Evolutionary conservation across 2,329 filamentous ascomycete genomes (phyloP).

Genomic region (Trichoderma citrinoviride): DNA sequence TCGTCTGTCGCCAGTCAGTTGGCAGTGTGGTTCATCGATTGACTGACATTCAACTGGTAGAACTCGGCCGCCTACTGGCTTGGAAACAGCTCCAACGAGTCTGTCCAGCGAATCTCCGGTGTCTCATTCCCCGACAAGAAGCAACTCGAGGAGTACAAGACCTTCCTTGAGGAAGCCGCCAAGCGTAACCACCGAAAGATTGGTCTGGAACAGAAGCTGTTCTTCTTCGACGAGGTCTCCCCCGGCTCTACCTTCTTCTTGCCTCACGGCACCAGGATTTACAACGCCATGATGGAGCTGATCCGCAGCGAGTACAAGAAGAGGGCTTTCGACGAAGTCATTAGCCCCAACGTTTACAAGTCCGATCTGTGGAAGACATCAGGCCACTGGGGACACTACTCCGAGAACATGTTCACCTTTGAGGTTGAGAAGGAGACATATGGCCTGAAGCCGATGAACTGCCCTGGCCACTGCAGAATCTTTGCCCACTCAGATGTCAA

Average conservation of each 20-base stretch:
- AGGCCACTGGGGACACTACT: constrained; percentile 82
- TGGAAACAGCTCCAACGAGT: constrained; percentile 89
- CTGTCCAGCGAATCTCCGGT: constrained; percentile 92
- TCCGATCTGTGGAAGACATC: constrained; percentile 89
- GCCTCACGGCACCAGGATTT: constrained; percentile 88
- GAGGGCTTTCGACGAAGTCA: constrained; percentile 91
- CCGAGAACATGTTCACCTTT: constrained; percentile 85
- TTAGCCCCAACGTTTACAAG: constrained; percentile 94
- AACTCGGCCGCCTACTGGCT: constrained; percentile 79
- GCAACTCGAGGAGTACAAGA: constrained; percentile 85
- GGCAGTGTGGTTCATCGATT: neutral
- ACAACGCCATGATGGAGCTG: constrained; percentile 81
- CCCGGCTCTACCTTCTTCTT: constrained; percentile 91
- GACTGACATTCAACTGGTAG: constrained; percentile 48
- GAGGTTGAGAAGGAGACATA: constrained; percentile 69
- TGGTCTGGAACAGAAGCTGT: constrained; percentile 92
- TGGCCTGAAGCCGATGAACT: constrained; percentile 97
- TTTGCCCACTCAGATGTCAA: constrained; percentile 80
- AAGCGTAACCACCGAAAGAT: constrained; percentile 95
- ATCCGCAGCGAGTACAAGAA: constrained; percentile 87
- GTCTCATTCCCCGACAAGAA: constrained; percentile 97
- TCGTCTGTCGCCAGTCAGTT: neutral
- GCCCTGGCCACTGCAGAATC: constrained; percentile 87
- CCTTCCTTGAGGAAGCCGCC: constrained; percentile 95
- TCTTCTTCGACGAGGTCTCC: constrained; percentile 94